Base-by-base conservation (phyloP, 352 stramenopile genomes). In the Pythium pyrilobum region DNA sequence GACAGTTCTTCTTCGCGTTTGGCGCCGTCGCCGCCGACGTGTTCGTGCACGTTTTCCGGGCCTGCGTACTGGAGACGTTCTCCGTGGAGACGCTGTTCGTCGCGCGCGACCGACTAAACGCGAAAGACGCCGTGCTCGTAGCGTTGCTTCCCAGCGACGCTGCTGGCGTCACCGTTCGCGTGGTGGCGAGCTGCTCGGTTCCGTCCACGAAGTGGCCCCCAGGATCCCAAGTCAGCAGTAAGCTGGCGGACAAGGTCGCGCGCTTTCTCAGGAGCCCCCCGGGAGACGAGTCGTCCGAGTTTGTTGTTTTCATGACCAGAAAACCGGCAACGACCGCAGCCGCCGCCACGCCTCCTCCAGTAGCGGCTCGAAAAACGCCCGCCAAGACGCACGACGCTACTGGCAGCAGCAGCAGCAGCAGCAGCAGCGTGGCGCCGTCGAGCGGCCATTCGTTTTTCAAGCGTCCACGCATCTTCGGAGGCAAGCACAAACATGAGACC, bases 1-100 rank as follows among this genome's bases (percentile, higher is more conserved):
- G 63, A 0, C 67, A 74, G 43, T 85, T 77, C 29, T 89, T 92
- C 24, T 74, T 71, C 11, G 67, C 71, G 1, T 67, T 85, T 28
- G 47, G 79, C 9, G 69, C 70, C 5, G 73, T 87, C 1, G 79
- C 62, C 0, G 40, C 61, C 3, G 69, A 80, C 15, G 72, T 85
- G 0, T 89, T 80, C 41, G 53, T 45, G 2, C 51, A 81, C 11
- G 78, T 87, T 0, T 85, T 81, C 39, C 71, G 72, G 10, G 59
- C 69, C 4, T 85, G 72, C 51, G 74, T 80, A 4, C 53, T 90
- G 8, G 62, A 81, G 42, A 84, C 72, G 0, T 69, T 81, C 37
- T 42, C 56, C 0, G 24, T 68, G 7, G 78, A 89, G 43, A 44
- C 71, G 16, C 56, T 80, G 9, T 74, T 79, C 31, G 42, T 66